A percentile compares a stretch with the other conserved stretches of the same genome.
Conservation (phyloP, 441 rosid genomes). For the Bocquillonia castaneifolia region DNA sequence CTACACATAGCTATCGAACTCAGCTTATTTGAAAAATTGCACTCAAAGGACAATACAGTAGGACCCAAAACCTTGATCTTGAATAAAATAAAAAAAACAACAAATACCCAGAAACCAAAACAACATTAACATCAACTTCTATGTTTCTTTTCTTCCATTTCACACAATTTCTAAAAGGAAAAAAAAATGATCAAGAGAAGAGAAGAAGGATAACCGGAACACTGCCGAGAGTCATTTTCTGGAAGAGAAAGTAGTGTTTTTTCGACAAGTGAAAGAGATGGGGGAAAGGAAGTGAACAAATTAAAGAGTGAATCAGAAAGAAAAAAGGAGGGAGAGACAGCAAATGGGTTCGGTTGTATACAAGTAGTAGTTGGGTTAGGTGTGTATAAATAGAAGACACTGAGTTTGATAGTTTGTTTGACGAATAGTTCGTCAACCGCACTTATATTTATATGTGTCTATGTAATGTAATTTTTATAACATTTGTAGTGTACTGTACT, state of each 20-base stretch:
- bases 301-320: not conserved
- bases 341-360: not conserved
- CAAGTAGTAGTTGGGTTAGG: constrained; percentile 24
- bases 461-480: no score
- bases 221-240: constrained; percentile 37
- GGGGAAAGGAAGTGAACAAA: not conserved
- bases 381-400: constrained; percentile 6
- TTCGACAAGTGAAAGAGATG: not conserved
- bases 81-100: not conserved
- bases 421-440: no score
- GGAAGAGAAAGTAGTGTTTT: not conserved
- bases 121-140: not conserved
- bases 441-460: not conserved
- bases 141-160: not conserved
- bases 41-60: not conserved
- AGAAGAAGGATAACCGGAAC: constrained; percentile 29
- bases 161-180: no score
- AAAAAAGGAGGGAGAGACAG: not conserved
- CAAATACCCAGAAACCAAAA: not conserved
- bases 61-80: not conserved
- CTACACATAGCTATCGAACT: not conserved
- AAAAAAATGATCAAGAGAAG: not conserved
- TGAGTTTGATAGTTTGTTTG: not conserved
- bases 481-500: no score
- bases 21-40: not conserved